A percentile compares a stretch with the other conserved stretches of the same genome.
These are phyloP conservation scores for Ottelia alismoides DNA, from an alignment of 106 monocot genomes.

Conservation along the genomic window DNA sequence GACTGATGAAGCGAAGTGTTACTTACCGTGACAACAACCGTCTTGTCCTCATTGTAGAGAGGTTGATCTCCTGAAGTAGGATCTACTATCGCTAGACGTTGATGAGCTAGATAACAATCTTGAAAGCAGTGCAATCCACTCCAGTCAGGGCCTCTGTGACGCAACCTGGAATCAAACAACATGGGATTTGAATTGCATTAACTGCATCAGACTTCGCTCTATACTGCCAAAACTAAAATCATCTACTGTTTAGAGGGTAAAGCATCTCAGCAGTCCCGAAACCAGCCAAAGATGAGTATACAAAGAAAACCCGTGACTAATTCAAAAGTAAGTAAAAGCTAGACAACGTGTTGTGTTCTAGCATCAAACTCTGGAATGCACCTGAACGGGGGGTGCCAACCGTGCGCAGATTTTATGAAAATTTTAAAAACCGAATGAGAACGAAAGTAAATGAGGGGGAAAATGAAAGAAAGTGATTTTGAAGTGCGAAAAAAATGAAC, in stretches of 20 bases:
- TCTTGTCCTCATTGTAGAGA: conserved; percentile 30
- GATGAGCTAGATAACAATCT: conserved; percentile 37
- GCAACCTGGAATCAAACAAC: conserved; percentile 5
- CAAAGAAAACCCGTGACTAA: too few species aligned
- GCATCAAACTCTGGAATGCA: too few species aligned
- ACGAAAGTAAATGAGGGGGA: too few species aligned
- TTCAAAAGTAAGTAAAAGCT: too few species aligned
- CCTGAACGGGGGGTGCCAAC: too few species aligned
- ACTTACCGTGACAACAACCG: conserved; percentile 29
- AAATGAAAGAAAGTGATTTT: conserved; percentile 2
- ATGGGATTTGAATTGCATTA: too few species aligned
- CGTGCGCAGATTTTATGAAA: too few species aligned
- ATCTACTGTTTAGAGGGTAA: background rate
- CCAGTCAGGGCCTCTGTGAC: conserved; percentile 27
- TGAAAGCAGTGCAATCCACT: conserved; percentile 27
- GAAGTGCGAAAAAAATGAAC: background rate
- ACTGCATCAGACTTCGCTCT: too few species aligned
- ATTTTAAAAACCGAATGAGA: too few species aligned
- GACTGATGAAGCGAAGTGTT: too few species aligned
- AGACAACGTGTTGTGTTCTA: background rate
- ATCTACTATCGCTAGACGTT: conserved; percentile 30
- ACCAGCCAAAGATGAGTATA: too few species aligned
- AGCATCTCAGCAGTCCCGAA: background rate
- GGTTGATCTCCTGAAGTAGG: conserved; percentile 33
- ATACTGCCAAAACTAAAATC: too few species aligned